phyloP scores from a whole-genome alignment of 805 yeast species.

The Lachancea quebecensis region DNA sequence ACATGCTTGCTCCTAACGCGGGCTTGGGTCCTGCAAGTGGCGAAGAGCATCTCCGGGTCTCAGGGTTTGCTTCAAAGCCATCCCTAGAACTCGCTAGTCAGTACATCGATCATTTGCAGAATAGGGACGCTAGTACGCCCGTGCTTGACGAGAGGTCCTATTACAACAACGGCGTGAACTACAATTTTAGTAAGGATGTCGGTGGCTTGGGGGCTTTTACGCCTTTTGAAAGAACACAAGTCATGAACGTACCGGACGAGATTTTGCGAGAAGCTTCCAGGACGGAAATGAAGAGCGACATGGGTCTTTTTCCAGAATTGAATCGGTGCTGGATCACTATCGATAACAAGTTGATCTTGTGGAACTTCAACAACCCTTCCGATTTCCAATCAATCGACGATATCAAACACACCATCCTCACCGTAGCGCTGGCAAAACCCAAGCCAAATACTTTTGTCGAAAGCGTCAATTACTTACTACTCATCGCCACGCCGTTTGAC shows the following conservation, averaged over 20 bases:
- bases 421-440: conserved; percentile 76
- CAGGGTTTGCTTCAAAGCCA: conserved; percentile 29
- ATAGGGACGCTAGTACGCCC: conserved; percentile 53
- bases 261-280: conserved; percentile 66
- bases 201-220: conserved; percentile 46
- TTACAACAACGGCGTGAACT: conserved; percentile 55
- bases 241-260: conserved; percentile 71
- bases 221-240: conserved; percentile 69
- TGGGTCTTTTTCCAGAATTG: conserved; percentile 80
- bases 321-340: conserved; percentile 79
- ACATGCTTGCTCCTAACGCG: background rate
- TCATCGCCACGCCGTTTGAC: conserved; percentile 75
- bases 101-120: conserved; percentile 50
- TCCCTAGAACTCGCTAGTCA: conserved; percentile 52
- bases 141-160: conserved; percentile 43
- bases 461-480: conserved; percentile 60
- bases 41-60: conserved; percentile 30
- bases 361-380: conserved; percentile 64
- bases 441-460: conserved; percentile 74
- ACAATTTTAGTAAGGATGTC: conserved; percentile 52
- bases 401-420: conserved; percentile 65
- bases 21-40: background rate
- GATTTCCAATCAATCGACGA: conserved; percentile 81
- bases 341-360: conserved; percentile 73
- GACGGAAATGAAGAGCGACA: conserved; percentile 58